phyloP scores from a whole-genome alignment of 169 alveolate genomes.

The Plasmodium vivax region DNA sequence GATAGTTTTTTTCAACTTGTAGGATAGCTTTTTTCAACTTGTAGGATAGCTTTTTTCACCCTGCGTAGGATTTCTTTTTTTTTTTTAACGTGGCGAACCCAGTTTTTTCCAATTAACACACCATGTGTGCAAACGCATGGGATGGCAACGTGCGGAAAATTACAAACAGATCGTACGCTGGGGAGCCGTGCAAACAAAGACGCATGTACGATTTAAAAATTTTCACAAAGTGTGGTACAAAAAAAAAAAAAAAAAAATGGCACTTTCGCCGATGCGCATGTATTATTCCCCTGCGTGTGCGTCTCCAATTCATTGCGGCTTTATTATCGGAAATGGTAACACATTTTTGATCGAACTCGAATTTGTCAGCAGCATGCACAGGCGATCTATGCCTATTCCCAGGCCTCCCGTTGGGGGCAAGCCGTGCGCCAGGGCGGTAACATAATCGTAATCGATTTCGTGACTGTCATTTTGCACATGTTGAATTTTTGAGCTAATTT shows the following conservation, averaged over 20 bases:
- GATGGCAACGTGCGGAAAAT: slow-evolving; percentile 10
- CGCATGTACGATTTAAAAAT: not conserved
- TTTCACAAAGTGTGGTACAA: not conserved
- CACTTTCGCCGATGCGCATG: not conserved
- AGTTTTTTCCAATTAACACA: not conserved
- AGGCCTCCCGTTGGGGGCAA: slow-evolving; percentile 99
- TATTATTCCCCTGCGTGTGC: not conserved
- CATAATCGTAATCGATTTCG: slow-evolving; percentile 85
- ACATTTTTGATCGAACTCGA: slow-evolving; percentile 58
- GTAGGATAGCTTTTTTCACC: not conserved
- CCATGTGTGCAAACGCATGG: not conserved
- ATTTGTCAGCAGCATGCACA: slow-evolving; percentile 96
- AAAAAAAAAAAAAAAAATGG: not conserved
- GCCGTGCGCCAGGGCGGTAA: slow-evolving; percentile 96
- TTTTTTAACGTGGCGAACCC: not conserved
- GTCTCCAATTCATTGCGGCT: slow-evolving; percentile 9
- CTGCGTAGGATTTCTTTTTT: not conserved
- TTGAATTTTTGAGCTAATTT: not conserved
- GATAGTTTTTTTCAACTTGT: not conserved
- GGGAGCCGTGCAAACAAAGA: not conserved
- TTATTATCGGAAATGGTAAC: slow-evolving; percentile 55
- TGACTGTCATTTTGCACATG: slow-evolving; percentile 4
- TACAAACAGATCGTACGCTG: slow-evolving; percentile 12
- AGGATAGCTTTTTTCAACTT: not conserved
- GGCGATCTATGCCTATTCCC: slow-evolving; percentile 98